Evolutionary conservation across 179 eudicot species (phyloP), one percentile per base, ranked within the genome.

Genomic region (Gypsophila paniculata): DNA sequence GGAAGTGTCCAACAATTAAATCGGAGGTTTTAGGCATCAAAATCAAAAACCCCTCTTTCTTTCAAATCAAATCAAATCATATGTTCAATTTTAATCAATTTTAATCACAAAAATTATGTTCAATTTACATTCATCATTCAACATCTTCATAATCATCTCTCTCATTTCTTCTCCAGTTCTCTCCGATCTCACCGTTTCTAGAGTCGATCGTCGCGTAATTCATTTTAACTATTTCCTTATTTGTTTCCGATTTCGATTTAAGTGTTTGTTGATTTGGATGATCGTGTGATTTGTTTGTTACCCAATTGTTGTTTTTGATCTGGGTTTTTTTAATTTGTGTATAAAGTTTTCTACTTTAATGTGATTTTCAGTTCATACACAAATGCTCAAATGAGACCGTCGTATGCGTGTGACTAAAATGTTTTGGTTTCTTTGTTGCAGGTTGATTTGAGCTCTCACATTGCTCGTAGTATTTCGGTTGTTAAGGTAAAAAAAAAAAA

Each of bases 361-460:
- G 46, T 42, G 46, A 36, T 9, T 3, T 44, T 23, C n/a, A n/a
- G n/a, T n/a, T n/a, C n/a, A n/a, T n/a, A n/a, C n/a, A n/a, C n/a
- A n/a, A n/a, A n/a, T n/a, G n/a, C n/a, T n/a, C n/a, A n/a, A n/a
- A n/a, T n/a, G n/a, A n/a, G n/a, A n/a, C n/a, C n/a, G n/a, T n/a
- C n/a, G n/a, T n/a, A n/a, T n/a, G n/a, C n/a, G n/a, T n/a, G n/a
- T n/a, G n/a, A n/a, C n/a, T n/a, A n/a, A n/a, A n/a, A n/a, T n/a
- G n/a, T n/a, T n/a, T n/a, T n/a, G n/a, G n/a, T 34, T 65, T 59
- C 68, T 48, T 63, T 75, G 13, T 65, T 75, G 85, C 99, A 95
- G 99, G 73, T 95, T 80, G 97, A 95, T 80, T 77, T 90, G 80
- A 86, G 93, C 2, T 86, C 97, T n/a, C 99, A 88, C 75, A 69